Base-by-base conservation (phyloP, 306 rosid species). In the Rosa persica region DNA sequence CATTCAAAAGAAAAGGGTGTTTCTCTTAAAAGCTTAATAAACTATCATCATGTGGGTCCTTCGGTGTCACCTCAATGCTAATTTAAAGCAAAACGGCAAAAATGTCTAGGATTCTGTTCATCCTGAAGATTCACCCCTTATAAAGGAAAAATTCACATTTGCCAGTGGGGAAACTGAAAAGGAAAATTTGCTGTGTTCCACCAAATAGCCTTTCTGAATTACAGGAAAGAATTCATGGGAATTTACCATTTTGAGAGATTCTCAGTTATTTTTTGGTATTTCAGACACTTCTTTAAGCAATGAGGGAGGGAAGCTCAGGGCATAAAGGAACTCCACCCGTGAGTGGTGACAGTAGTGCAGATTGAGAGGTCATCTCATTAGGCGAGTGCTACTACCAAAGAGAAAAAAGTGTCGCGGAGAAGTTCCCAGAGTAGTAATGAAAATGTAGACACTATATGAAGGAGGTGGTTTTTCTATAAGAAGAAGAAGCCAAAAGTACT, bases 271-370 rank as follows among this genome's bases (percentile, higher is more conserved):
- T 30, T 65, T 15, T 12, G 47, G 27, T 38, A 8, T 38, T 38
- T 2, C 47, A 19, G 11, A 66, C 16, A 8, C 47, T 34, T 17
- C 11, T 17, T 38, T 27, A 16, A 0, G 9, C 7, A 64, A 34
- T 5, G 57, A 70, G 39, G 22, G 52, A 4, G 36, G 66, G 78
- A 66, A 66, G 58, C 77, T 8, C 44, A 81, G 57, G 43, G 88
- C 83, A 81, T 78, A 81, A 81, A 78, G 81, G 85, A 81, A 47
- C 83, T 78, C 88, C 83, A 81, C 85, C 80, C 12, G 13, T 13
- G n/a, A 6, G 42, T 46, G 51, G 17, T 46, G 15, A 17, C 2
- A 17, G 22, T 15, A 34, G 69, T 25, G 58, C 76, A 74, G 78
- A 67, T 10, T 25, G 62, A 51, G 76, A 69, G 57, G 81, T 76